A percentile compares a stretch with the other conserved stretches of the same genome.
These are phyloP conservation scores for Aspergillus avenaceus DNA, from an alignment of 495 filamentous ascomycete species.

Conservation along the genomic window DNA sequence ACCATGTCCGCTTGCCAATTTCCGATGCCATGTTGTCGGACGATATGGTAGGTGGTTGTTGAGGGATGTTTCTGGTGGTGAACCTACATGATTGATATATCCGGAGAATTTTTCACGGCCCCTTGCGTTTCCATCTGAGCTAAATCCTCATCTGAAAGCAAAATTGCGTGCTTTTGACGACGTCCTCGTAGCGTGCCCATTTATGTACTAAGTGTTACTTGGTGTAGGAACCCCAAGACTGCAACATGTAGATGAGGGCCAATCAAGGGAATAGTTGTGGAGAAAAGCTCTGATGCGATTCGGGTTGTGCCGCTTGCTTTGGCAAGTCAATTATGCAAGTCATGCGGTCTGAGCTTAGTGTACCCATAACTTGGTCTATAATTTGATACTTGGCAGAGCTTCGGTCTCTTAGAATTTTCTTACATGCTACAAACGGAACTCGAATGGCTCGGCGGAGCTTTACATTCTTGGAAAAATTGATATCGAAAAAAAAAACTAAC, in stretches of 20 bases:
- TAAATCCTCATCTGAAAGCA: not conserved
- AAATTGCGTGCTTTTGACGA: conserved; percentile 5
- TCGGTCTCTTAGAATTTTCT: too few relatives aligned
- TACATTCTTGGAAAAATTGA: too few relatives aligned
- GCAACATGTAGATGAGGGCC: not conserved
- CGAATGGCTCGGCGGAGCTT: too few relatives aligned
- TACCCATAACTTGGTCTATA: too few relatives aligned
- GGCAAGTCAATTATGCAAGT: not conserved
- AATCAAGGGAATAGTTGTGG: not conserved
- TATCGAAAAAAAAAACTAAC: not conserved
- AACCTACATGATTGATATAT: not conserved
- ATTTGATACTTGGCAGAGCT: too few relatives aligned
- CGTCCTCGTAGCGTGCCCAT: conserved; percentile 1
- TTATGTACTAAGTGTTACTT: not conserved
- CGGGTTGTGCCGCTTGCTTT: not conserved
- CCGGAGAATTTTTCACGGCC: too few relatives aligned
- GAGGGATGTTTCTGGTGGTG: conserved; percentile 10
- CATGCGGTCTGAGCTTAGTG: not conserved
- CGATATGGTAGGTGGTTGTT: conserved; percentile 9
- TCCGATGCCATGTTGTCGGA: conserved; percentile 3
- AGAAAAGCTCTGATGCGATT: not conserved
- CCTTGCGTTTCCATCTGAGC: not conserved
- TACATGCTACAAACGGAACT: too few relatives aligned
- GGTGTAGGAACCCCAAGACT: not conserved
- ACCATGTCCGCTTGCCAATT: conserved; percentile 40